phyloP scores from a whole-genome alignment of 2,329 filamentous ascomycete species.

The Aciculosporium take region DNA sequence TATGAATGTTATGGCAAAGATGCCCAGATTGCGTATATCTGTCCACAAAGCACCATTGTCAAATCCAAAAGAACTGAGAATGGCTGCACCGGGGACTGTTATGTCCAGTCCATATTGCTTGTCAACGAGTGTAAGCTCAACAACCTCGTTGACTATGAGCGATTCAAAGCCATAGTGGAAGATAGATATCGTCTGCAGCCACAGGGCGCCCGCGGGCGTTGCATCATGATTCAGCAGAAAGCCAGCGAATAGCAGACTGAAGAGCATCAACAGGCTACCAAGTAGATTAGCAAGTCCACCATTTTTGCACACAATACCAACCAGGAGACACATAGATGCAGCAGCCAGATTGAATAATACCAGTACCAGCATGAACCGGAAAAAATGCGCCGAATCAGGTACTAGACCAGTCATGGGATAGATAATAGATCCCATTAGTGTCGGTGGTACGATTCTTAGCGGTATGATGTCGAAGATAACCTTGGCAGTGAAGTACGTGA shows the following conservation, averaged over 20 bases:
- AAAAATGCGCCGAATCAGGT: conserved; percentile 67
- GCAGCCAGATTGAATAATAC: conserved; percentile 94
- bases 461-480: conserved; percentile 97
- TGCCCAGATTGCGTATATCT: conserved; percentile 66
- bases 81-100: conserved; percentile 85
- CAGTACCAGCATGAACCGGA: conserved; percentile 80
- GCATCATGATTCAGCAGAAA: conserved; percentile 89
- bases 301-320: conserved; percentile 90
- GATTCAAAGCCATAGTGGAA: conserved; percentile 98
- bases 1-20: conserved; percentile 74
- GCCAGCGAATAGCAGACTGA: conserved; percentile 87
- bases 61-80: conserved; percentile 90
- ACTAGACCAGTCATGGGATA: conserved; percentile 96
- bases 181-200: conserved; percentile 88
- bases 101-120: conserved; percentile 95
- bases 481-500: conserved; percentile 90
- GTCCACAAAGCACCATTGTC: conserved; percentile 73
- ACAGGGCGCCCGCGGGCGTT: conserved; percentile 70
- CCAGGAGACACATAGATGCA: conserved; percentile 85
- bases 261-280: conserved; percentile 91
- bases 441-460: conserved; percentile 81
- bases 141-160: conserved; percentile 92
- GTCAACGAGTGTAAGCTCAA: conserved; percentile 76
- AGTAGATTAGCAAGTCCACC: conserved; percentile 83
- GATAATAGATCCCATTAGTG: conserved; percentile 88